Percentiles rank a stretch among this genome's conserved stretches.
These are phyloP conservation scores for Protea cynaroides DNA, from an alignment of 164 flowering plant genomes.

Conservation along the genomic window DNA sequence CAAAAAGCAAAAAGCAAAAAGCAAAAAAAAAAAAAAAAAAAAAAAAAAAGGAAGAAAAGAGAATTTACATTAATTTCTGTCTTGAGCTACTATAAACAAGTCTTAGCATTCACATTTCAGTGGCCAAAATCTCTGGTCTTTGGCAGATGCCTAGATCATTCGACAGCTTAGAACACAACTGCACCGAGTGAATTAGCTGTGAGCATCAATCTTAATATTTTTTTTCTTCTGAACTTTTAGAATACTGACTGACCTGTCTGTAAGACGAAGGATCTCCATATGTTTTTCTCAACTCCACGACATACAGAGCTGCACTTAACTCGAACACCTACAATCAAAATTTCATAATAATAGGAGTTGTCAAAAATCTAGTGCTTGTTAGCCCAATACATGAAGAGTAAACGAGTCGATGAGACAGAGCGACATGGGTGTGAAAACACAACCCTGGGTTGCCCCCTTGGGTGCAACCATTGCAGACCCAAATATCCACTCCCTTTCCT, in stretches of 20 bases:
- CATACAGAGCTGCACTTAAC: constrained; percentile 71
- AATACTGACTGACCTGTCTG: constrained; percentile 53
- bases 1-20: no score
- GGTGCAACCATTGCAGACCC: no score
- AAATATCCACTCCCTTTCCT: no score
- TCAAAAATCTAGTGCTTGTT: not conserved
- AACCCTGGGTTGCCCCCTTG: no score
- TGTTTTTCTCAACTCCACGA: constrained; percentile 85
- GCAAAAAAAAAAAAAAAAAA: no score
- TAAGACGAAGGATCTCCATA: constrained; percentile 69
- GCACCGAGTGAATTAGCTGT: constrained; percentile 17
- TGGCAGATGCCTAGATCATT: constrained; percentile 48
- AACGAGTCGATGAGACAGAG: no score
- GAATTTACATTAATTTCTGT: no score
- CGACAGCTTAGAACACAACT: constrained; percentile 71
- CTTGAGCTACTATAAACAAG: no score
- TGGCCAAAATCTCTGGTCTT: constrained; percentile 36
- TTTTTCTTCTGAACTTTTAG: no score
- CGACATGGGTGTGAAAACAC: not conserved
- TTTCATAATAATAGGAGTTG: not conserved
- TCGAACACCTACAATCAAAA: constrained; percentile 61
- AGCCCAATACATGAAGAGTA: not conserved
- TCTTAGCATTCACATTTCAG: constrained; percentile 2
- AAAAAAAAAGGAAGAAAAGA: no score
- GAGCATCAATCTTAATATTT: no score